Percentiles rank a stretch among this genome's conserved stretches.
Conservation (phyloP, 768 basidiomycete species). For the Myochromella boudieri region DNA sequence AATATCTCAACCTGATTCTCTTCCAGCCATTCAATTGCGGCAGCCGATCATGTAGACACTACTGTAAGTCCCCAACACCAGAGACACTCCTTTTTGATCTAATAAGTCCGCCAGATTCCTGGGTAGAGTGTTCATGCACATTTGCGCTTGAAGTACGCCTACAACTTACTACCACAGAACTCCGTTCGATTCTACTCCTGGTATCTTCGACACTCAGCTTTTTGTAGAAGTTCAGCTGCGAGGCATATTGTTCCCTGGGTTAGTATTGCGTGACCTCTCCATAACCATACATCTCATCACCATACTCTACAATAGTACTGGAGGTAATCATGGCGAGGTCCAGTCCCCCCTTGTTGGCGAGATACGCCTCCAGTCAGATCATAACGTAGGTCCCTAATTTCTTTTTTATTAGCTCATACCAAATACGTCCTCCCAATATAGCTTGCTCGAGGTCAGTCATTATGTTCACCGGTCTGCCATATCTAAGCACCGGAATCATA, state of each 20-base stretch:
- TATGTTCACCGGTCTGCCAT: background rate
- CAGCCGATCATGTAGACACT: constrained; percentile 33
- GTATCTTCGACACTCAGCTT: constrained; percentile 43
- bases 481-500: background rate
- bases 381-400: constrained; percentile 18
- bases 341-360: constrained; percentile 25
- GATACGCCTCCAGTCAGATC: constrained; percentile 46
- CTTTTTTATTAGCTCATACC: background rate
- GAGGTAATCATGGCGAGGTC: background rate
- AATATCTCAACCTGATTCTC: background rate
- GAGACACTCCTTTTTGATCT: background rate
- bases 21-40: constrained; percentile 25
- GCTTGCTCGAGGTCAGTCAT: constrained; percentile 25
- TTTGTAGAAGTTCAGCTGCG: constrained; percentile 45
- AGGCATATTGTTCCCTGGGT: constrained; percentile 39
- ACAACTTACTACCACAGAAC: constrained; percentile 15
- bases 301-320: background rate
- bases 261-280: constrained; percentile 9
- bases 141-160: background rate
- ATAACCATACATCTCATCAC: background rate
- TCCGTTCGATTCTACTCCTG: constrained; percentile 48
- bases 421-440: constrained; percentile 4
- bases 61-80: constrained; percentile 9
- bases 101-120: constrained; percentile 15
- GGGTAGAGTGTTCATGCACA: constrained; percentile 1